Evolutionary conservation across 768 basidiomycete genomes (phyloP), one percentile per base, ranked within the genome.

Genomic region (Tricholoma bakamatsutake): DNA sequence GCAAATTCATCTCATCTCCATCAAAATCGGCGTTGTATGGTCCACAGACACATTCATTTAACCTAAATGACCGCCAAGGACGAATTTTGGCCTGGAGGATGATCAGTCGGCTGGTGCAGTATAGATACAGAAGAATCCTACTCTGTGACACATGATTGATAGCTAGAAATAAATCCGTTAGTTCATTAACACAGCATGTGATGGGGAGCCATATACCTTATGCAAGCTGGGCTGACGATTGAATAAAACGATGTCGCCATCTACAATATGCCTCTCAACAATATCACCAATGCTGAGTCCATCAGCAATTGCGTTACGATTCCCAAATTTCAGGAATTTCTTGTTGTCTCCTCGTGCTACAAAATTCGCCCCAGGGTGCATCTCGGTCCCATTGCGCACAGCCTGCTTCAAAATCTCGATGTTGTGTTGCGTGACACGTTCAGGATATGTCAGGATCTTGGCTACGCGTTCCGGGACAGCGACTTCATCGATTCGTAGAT

Each of bases 21-120:
- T 99, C 97, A 61, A 99, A 99, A 77, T 99, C 97, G 49, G 97
- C 97, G 66, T 98, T 98, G 73, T 98, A 98, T 7, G 97, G 97
- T 47, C 92, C 94, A 72, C 97, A 99, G 8, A 98, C 97, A 82
- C 97, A 99, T 69, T 99, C 97, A 66, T 99, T 99, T 54, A 99
- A 73, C 31, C 97, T 82, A 76, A 99, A 98, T 1, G 97, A 90
- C 60, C 96, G 78, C 97, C 97, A 99, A 21, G 97, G 97, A 30
- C 97, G 80, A 53, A 99, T 82, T 79, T 96, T 96, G 42, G 84
- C 86, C 85, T 86, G 46, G 3, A 56, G 13, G 15, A 24, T 17
- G 50, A 39, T 52, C 37, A 60, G 50, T 9, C 15, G 15, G 47
- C 30, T 27, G 15, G 21, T n/a, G 3, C 13, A 5, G 57, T 12